phyloP scores from a whole-genome alignment of 768 basidiomycete genomes.

The Leccinum uliginosum region DNA sequence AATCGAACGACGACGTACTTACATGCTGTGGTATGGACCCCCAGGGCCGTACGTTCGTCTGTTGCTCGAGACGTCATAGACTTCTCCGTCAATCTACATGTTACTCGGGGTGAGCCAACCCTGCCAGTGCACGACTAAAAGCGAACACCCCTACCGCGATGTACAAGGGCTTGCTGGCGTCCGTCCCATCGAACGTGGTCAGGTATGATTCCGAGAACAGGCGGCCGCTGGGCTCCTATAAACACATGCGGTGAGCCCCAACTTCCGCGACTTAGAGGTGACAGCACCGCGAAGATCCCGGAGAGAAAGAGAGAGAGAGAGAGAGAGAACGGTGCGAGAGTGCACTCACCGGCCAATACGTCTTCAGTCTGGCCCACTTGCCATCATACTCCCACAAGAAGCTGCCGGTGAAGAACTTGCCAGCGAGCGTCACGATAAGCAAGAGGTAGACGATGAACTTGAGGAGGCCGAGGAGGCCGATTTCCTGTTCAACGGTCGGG shows the following conservation, averaged over 20 bases:
- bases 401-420: constrained; percentile 85
- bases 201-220: constrained; percentile 74
- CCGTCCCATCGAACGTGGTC: constrained; percentile 65
- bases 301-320: background rate
- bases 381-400: constrained; percentile 80
- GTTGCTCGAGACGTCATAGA: constrained; percentile 86
- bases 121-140: background rate
- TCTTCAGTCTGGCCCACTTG: constrained; percentile 56
- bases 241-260: background rate
- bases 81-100: constrained; percentile 80
- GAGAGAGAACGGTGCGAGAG: background rate
- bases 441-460: constrained; percentile 62
- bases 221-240: constrained; percentile 49
- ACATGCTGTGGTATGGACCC: constrained; percentile 77
- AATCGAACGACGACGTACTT: constrained; percentile 10
- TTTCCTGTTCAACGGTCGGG: constrained; percentile 64
- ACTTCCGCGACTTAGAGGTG: background rate
- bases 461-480: constrained; percentile 60
- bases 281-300: background rate
- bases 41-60: constrained; percentile 81
- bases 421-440: constrained; percentile 53
- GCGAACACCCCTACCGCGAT: constrained; percentile 58
- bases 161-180: constrained; percentile 66
- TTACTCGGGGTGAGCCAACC: constrained; percentile 10
- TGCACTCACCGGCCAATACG: constrained; percentile 57